Conservation (phyloP, 768 basidiomycete genomes). For the Xerocomus potaroensis region DNA sequence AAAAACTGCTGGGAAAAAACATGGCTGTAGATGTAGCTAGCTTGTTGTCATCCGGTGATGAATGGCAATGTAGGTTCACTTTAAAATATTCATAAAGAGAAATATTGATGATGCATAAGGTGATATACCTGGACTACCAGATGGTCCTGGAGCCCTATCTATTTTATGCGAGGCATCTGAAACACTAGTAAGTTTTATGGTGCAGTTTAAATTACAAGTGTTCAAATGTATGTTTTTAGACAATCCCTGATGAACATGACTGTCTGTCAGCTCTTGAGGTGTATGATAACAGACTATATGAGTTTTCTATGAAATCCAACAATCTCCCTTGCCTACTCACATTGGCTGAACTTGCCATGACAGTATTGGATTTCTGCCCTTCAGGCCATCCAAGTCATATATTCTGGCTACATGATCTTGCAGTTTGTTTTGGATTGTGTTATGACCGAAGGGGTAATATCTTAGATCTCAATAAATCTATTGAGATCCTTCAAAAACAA, state of each 20-base stretch:
- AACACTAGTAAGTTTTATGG: neutral
- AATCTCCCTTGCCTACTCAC: neutral
- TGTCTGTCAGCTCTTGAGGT: neutral
- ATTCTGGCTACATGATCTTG: neutral
- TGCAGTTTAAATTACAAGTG: neutral
- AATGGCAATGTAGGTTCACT: neutral
- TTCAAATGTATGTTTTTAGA: neutral
- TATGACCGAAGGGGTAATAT: too few relatives aligned
- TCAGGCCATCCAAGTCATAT: neutral
- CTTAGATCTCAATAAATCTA: too few relatives aligned
- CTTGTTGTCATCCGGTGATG: neutral
- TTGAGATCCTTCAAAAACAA: too few relatives aligned
- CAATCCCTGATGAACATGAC: neutral
- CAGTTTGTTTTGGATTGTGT: neutral
- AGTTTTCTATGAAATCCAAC: neutral
- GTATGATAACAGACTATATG: neutral
- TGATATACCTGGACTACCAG: neutral
- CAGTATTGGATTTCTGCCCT: neutral
- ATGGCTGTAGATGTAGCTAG: neutral
- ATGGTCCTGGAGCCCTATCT: neutral
- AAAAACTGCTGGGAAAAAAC: neutral
- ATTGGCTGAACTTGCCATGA: neutral
- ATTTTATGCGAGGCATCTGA: neutral
- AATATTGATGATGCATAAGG: neutral
- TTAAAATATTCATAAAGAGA: neutral